phyloP scores from a whole-genome alignment of 768 basidiomycete species.

The Boletus reticulatus region DNA sequence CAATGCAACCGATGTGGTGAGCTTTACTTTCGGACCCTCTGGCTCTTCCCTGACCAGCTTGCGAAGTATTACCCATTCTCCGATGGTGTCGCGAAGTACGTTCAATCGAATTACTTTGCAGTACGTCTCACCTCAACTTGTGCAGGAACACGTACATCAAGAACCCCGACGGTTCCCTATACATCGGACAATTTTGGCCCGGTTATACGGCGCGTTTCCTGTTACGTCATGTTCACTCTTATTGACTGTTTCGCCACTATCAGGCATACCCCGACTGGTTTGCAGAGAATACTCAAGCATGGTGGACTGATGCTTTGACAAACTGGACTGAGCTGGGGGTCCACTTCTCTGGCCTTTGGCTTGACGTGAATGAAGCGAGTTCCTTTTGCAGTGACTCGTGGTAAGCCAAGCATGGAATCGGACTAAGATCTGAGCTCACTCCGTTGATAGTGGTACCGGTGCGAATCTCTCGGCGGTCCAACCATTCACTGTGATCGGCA shows the following conservation, averaged over 20 bases:
- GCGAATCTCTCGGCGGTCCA: conserved; percentile 55
- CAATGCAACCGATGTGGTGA: conserved; percentile 61
- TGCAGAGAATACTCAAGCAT: conserved; percentile 45
- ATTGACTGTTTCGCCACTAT: background rate
- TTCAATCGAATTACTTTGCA: background rate
- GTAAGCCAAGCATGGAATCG: conserved; percentile 22
- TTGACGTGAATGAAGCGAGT: conserved; percentile 66
- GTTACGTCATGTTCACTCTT: background rate
- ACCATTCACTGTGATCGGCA: conserved; percentile 52
- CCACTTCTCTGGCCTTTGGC: conserved; percentile 66
- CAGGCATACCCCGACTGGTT: conserved; percentile 67
- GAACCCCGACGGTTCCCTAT: conserved; percentile 71
- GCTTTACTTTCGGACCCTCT: conserved; percentile 19
- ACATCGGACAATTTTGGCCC: conserved; percentile 77
- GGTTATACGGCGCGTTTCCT: conserved; percentile 55
- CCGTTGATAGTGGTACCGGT: conserved; percentile 41
- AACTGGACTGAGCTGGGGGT: conserved; percentile 56
- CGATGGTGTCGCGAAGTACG: conserved; percentile 57
- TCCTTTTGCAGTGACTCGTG: conserved; percentile 65
- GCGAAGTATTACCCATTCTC: conserved; percentile 66
- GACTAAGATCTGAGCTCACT: background rate
- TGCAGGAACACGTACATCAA: conserved; percentile 67
- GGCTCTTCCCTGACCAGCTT: background rate
- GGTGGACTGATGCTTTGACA: conserved; percentile 59
- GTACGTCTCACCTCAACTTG: background rate